A percentile compares a stretch with the other conserved stretches of the same genome.
Evolutionary conservation across 306 rosid genomes (phyloP).

Genomic region (Luffa acutangula): DNA sequence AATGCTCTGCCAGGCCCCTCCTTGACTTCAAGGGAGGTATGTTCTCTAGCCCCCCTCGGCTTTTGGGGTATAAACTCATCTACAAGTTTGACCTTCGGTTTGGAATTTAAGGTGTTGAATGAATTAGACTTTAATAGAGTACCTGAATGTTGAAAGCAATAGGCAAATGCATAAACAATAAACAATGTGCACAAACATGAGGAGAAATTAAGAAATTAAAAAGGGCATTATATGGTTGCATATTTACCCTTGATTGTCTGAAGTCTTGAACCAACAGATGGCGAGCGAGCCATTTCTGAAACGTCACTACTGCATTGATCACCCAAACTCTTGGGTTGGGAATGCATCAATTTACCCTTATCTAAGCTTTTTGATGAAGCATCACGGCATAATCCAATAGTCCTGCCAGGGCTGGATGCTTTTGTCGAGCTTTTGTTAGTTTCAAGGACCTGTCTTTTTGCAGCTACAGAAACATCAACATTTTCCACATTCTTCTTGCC

Average conservation of each 20-base stretch:
- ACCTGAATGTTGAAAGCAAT: slow-evolving; percentile 35
- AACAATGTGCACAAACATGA: not conserved
- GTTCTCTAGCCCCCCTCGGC: slow-evolving; percentile 49
- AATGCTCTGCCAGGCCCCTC: slow-evolving; percentile 42
- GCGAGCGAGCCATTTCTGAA: slow-evolving; percentile 31
- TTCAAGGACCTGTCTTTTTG: slow-evolving; percentile 66
- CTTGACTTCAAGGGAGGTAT: slow-evolving; percentile 34
- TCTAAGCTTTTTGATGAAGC: slow-evolving; percentile 55
- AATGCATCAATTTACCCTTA: slow-evolving; percentile 41
- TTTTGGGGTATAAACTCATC: slow-evolving; percentile 58
- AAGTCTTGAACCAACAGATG: slow-evolving; percentile 29
- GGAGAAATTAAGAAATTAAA: not conserved
- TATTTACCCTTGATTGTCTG: slow-evolving; percentile 38
- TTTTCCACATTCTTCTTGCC: slow-evolving; percentile 54
- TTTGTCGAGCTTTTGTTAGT: slow-evolving; percentile 48
- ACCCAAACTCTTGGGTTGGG: slow-evolving; percentile 29
- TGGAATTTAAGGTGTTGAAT: slow-evolving; percentile 44
- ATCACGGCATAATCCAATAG: slow-evolving; percentile 43
- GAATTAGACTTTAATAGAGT: slow-evolving; percentile 61
- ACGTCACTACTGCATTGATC: slow-evolving; percentile 23
- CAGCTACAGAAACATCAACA: slow-evolving; percentile 35
- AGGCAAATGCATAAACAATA: slow-evolving; percentile 1
- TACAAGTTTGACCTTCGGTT: slow-evolving; percentile 50
- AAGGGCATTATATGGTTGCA: slow-evolving; percentile 6
- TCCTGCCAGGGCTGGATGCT: slow-evolving; percentile 48